phyloP scores from a whole-genome alignment of 345 rosid species.

The Boechera stricta region DNA sequence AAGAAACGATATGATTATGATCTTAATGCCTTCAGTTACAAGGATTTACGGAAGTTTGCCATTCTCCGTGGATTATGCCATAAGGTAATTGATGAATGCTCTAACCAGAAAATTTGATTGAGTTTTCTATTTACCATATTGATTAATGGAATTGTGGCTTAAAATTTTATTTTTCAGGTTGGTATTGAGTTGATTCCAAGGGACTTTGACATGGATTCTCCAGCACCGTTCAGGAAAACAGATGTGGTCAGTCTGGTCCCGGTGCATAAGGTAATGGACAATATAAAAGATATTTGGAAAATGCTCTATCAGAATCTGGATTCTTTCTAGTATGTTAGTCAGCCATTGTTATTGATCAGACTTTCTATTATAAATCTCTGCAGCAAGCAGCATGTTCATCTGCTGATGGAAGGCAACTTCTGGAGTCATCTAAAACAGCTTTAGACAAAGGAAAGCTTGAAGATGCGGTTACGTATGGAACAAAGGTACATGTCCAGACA shows the following conservation, averaged over 20 bases:
- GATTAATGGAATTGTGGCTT: conserved; percentile 7
- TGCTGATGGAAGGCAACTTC: conserved; percentile 98
- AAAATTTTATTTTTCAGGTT: conserved; percentile 55
- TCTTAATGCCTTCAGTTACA: conserved; percentile 75
- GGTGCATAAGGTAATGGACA: conserved; percentile 80
- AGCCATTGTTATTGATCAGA: conserved; percentile 18
- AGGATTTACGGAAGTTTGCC: conserved; percentile 87
- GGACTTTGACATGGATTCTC: conserved; percentile 97
- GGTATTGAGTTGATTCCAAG: conserved; percentile 95
- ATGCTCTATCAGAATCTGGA: conserved; percentile 7
- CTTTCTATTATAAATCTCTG: conserved; percentile 36
- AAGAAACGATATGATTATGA: conserved; percentile 94
- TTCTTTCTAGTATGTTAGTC: conserved; percentile 34
- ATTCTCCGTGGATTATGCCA: conserved; percentile 94
- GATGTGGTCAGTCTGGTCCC: conserved; percentile 94
- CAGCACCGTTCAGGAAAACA: conserved; percentile 75
- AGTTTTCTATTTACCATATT: conserved; percentile 13
- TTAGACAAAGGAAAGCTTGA: conserved; percentile 99
- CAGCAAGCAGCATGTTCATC: conserved; percentile 99
- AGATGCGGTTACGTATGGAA: conserved; percentile 96
- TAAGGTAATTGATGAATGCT: conserved; percentile 63
- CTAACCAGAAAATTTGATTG: background rate
- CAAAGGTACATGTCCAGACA: conserved; percentile 63
- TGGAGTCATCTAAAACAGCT: conserved; percentile 98
- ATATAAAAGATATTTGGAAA: conserved; percentile 2